Percentiles rank a stretch among this genome's conserved stretches.
These are phyloP conservation scores for Apiotrichum gamsii DNA, from an alignment of 1,284 basidiomycete species.

Conservation along the genomic window DNA sequence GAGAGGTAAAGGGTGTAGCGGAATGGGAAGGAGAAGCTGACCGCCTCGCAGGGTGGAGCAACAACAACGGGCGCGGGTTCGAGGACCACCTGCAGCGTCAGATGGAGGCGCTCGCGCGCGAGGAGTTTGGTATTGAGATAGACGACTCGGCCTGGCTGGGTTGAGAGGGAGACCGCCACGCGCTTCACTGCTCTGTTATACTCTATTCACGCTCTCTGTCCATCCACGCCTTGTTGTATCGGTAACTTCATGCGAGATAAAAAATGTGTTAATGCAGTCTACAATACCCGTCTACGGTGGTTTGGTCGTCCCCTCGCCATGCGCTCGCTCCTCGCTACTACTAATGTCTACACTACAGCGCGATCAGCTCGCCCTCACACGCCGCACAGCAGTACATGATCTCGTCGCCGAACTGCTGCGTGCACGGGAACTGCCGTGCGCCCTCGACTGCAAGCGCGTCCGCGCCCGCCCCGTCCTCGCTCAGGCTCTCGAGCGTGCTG, in stretches of 20 bases:
- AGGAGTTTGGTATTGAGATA: conserved; percentile 51
- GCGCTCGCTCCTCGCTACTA: not conserved
- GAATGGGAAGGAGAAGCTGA: too few relatives aligned
- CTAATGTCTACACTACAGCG: conserved; percentile 29
- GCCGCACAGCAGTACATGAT: conserved; percentile 47
- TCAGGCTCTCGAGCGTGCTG: conserved; percentile 1
- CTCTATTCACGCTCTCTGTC: too few relatives aligned
- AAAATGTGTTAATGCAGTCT: conserved; percentile 7
- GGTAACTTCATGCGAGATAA: conserved; percentile 5
- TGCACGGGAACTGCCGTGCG: not conserved
- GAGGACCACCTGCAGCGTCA: conserved; percentile 44
- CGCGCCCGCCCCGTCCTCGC: conserved; percentile 6
- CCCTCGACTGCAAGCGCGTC: not conserved
- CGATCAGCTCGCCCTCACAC: conserved; percentile 45
- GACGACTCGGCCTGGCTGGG: conserved; percentile 47
- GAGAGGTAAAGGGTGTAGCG: too few relatives aligned
- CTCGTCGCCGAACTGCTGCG: conserved; percentile 46
- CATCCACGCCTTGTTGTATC: not conserved
- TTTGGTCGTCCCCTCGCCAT: not conserved
- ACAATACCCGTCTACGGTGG: not conserved
- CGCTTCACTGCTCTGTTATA: too few relatives aligned
- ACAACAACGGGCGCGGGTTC: conserved; percentile 40
- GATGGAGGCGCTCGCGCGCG: conserved; percentile 48
- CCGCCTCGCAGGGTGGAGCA: too few relatives aligned
- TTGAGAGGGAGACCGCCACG: too few relatives aligned